phyloP scores from a whole-genome alignment of 768 basidiomycete genomes.

The Sutorius australiensis region DNA sequence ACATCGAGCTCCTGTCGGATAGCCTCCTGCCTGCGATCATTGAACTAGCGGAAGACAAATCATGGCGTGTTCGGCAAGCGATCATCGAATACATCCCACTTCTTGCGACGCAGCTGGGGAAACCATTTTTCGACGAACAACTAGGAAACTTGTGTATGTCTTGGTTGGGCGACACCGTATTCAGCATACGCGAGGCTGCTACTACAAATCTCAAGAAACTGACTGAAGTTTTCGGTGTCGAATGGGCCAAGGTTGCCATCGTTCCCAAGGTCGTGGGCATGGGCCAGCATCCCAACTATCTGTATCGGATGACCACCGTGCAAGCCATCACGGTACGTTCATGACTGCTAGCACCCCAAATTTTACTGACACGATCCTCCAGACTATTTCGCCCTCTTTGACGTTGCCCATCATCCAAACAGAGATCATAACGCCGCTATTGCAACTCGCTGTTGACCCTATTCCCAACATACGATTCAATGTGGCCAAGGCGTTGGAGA shows the following conservation, averaged over 20 bases:
- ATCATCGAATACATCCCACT: constrained; percentile 99
- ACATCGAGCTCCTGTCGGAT: constrained; percentile 90
- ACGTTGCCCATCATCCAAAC: constrained; percentile 78
- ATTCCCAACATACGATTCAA: constrained; percentile 99
- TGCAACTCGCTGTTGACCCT: constrained; percentile 79
- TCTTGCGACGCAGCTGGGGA: constrained; percentile 95
- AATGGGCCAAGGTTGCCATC: constrained; percentile 92
- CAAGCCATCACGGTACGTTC: constrained; percentile 89
- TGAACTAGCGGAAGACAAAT: constrained; percentile 97
- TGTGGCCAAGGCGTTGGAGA: constrained; percentile 92
- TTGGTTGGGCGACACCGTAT: constrained; percentile 98
- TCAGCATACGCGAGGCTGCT: constrained; percentile 97
- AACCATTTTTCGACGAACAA: constrained; percentile 96
- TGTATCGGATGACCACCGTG: constrained; percentile 98
- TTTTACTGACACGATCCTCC: constrained; percentile 9
- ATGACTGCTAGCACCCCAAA: background rate
- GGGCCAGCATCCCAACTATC: constrained; percentile 95
- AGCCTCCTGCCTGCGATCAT: constrained; percentile 97
- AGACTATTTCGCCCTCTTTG: constrained; percentile 95
- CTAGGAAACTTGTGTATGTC: constrained; percentile 97
- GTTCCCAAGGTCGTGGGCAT: constrained; percentile 97
- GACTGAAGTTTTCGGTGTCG: constrained; percentile 97
- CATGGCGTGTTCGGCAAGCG: constrained; percentile 98
- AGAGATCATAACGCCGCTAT: constrained; percentile 79
- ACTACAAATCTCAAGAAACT: constrained; percentile 95